Percentiles rank a stretch among this genome's conserved stretches.
Evolutionary conservation across 2,329 filamentous ascomycete genomes (phyloP).

Genomic region (Penicillium sp.): DNA sequence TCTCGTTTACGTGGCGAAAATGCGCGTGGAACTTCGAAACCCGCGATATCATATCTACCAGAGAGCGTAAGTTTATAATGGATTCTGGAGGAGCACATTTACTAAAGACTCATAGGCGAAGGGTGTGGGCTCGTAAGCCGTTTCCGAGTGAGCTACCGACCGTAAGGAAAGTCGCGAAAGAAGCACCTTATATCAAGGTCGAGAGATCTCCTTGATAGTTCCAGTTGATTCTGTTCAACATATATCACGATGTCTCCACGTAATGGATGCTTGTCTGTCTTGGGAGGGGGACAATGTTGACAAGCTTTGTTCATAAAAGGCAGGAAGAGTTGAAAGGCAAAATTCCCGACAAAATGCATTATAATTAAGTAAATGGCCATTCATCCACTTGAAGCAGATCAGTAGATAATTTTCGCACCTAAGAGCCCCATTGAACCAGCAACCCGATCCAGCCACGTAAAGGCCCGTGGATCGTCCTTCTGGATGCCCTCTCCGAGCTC

Average conservation of each 20-base stretch:
- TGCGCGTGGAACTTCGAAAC: conserved; percentile 10
- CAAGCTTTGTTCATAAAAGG: background rate
- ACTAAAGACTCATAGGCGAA: background rate
- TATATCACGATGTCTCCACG: background rate
- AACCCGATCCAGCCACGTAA: conserved; percentile 9
- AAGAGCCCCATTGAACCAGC: conserved; percentile 7
- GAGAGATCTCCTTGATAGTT: background rate
- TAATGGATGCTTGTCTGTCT: background rate
- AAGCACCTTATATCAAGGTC: background rate
- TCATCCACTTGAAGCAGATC: background rate
- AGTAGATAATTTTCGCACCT: conserved; percentile 4
- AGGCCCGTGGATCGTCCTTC: background rate
- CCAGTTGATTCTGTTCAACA: background rate
- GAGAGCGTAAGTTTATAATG: background rate
- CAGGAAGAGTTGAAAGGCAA: background rate
- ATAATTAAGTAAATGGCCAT: background rate
- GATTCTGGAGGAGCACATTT: background rate
- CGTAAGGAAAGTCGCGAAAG: too few species aligned
- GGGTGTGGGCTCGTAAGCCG: conserved; percentile 2
- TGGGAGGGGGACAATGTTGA: background rate
- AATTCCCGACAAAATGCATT: background rate
- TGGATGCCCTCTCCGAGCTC: conserved; percentile 5
- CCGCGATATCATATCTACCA: conserved; percentile 9
- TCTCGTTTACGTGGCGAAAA: conserved; percentile 12
- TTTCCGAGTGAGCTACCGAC: background rate